Evolutionary conservation across 108 stramenopile genomes (phyloP), one percentile per base, ranked within the genome.

Genomic region (Cylindrotheca fusiformis): DNA sequence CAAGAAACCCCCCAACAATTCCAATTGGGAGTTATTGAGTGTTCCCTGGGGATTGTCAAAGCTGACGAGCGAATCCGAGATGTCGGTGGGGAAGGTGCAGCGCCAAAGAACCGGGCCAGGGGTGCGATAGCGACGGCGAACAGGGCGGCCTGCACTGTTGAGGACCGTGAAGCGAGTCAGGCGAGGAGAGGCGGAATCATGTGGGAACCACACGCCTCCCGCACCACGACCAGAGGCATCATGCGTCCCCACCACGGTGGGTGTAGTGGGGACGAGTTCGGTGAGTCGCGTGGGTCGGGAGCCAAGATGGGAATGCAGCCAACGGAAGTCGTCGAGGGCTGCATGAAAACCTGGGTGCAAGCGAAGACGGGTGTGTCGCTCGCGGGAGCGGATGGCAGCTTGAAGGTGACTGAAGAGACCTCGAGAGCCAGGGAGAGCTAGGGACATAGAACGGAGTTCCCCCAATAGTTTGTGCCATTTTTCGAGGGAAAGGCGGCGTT

Each of bases 171-270:
- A 5, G 50, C 8, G 50, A 10, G 8, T n/a, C 20, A 22, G 20
- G 8, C 17, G 50, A 6, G 50, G 20, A n/a, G 5, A 18, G 6
- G 44, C 29, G 46, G 45, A 4, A 22, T 23, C 17, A 26, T 52
- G 27, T 20, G 77, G 73, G 48, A 80, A 72, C 75, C 75, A 76
- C 4, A 72, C 36, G 20, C 71, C 79, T 17, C 67, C 75, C 2
- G 64, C 58, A 0, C 79, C 79, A 14, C 1, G 3, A 4, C 75
- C 72, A 0, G 79, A 64, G 0, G 75, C 79, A 66, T 80, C 75
- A 48, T 73, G 72, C 20, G 67, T 41, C 1, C 75, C 79, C 29
- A 68, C 58, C 0, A 66, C 58, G 5, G 46, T 27, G 0, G 75
- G 79, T 26, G n/a, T 52, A 10, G 69, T 41, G 0, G 76, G 80